A percentile compares a stretch with the other conserved stretches of the same genome.
phyloP scores from a whole-genome alignment of 2,329 filamentous ascomycete genomes.

The Fusarium sp. region DNA sequence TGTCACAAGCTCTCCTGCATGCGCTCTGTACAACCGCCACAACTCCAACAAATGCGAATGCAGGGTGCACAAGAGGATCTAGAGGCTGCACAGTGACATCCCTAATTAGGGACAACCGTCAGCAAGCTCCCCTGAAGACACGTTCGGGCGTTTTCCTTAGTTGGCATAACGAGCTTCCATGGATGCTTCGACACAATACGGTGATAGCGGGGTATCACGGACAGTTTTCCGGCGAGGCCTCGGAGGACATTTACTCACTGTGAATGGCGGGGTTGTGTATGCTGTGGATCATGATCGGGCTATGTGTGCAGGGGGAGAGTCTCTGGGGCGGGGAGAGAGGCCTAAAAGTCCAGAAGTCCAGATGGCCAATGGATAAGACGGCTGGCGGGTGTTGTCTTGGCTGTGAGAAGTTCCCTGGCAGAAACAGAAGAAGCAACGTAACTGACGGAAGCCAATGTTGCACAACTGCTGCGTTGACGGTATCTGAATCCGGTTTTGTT shows the following conservation, averaged over 20 bases:
- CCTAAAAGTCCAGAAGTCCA: neutral
- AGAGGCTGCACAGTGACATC: constrained; percentile 17
- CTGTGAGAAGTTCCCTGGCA: constrained; percentile 15
- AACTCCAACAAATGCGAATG: constrained; percentile 1
- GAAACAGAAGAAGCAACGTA: constrained; percentile 13
- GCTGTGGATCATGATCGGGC: constrained; percentile 36
- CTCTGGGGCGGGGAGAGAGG: constrained; percentile 5
- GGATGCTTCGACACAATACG: constrained; percentile 38
- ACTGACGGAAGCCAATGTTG: constrained; percentile 32
- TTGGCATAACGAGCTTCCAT: constrained; percentile 42
- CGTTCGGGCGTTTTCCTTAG: constrained; percentile 36
- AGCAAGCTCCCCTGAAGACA: constrained; percentile 22
- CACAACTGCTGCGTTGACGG: constrained; percentile 14
- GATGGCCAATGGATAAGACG: constrained; percentile 32
- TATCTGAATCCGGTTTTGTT: constrained; percentile 33
- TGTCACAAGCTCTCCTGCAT: constrained; percentile 23
- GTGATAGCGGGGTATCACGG: constrained; percentile 43
- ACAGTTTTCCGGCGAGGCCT: constrained; percentile 27
- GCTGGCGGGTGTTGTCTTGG: constrained; percentile 7
- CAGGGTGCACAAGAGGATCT: constrained; percentile 13
- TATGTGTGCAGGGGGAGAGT: constrained; percentile 20
- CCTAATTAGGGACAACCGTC: constrained; percentile 20
- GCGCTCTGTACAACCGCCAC: constrained; percentile 2
- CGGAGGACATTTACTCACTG: constrained; percentile 17
- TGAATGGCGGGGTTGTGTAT: constrained; percentile 37